Evolutionary conservation across 805 yeast species (phyloP).

Genomic region (Suhomyces xylopsoci): DNA sequence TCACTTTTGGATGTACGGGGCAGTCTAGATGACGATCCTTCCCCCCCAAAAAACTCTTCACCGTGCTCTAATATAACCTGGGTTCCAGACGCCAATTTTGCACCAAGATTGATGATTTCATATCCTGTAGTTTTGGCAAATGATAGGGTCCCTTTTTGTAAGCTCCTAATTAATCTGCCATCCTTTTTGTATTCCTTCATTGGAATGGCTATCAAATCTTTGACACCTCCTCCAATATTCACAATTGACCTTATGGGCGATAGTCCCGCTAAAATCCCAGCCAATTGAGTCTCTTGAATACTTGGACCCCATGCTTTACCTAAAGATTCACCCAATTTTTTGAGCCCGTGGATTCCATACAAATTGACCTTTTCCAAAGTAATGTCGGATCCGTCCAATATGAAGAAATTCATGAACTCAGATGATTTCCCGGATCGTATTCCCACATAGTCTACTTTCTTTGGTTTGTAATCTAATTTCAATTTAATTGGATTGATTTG

Average conservation of each 20-base stretch:
- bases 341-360: constrained; percentile 77
- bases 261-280: constrained; percentile 78
- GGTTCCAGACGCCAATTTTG: constrained; percentile 82
- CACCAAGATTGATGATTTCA: constrained; percentile 78
- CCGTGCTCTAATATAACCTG: constrained; percentile 77
- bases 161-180: constrained; percentile 62
- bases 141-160: constrained; percentile 70
- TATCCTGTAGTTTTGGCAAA: constrained; percentile 78
- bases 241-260: constrained; percentile 78
- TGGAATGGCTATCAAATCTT: constrained; percentile 71
- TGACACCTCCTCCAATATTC: constrained; percentile 74
- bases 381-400: constrained; percentile 80
- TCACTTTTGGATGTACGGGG: neutral
- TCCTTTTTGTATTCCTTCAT: constrained; percentile 70
- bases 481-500: constrained; percentile 57
- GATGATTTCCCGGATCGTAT: constrained; percentile 81
- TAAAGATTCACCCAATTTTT: constrained; percentile 52
- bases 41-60: constrained; percentile 76
- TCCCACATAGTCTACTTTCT: constrained; percentile 80
- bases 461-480: constrained; percentile 87
- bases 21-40: constrained; percentile 52
- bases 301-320: constrained; percentile 86
- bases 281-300: constrained; percentile 74
- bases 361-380: constrained; percentile 57
- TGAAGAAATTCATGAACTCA: constrained; percentile 85